Percentiles rank a stretch among this genome's conserved stretches.
Conservation (phyloP, 2,329 filamentous ascomycete species). For the Metarhizium album region DNA sequence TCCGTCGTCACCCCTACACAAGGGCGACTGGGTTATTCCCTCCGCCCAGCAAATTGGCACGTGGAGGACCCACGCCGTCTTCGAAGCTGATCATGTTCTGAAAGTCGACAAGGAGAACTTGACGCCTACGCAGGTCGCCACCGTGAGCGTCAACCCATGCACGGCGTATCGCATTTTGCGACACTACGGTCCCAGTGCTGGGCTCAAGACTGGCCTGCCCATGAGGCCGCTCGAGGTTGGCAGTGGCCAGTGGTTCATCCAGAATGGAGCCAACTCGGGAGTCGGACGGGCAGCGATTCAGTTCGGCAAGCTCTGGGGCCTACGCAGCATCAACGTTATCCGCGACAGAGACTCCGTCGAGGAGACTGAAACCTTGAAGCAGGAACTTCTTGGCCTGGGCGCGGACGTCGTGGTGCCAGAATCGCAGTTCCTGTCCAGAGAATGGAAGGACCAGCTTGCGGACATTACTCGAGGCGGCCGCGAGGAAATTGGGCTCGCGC, state of each 20-base stretch:
- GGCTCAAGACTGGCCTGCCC: slow-evolving; percentile 32
- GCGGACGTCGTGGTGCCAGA: slow-evolving; percentile 48
- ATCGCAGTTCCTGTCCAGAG: slow-evolving; percentile 40
- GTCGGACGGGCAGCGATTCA: slow-evolving; percentile 90
- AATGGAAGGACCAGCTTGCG: slow-evolving; percentile 50
- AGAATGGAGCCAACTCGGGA: slow-evolving; percentile 92
- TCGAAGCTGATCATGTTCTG: slow-evolving; percentile 46
- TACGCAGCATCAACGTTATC: slow-evolving; percentile 83
- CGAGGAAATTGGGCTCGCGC: slow-evolving; percentile 61
- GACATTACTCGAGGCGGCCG: slow-evolving; percentile 61
- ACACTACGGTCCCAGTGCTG: slow-evolving; percentile 52
- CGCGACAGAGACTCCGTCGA: slow-evolving; percentile 56
- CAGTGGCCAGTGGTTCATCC: slow-evolving; percentile 79
- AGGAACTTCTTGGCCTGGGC: slow-evolving; percentile 43
- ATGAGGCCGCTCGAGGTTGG: slow-evolving; percentile 34
- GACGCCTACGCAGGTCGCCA: slow-evolving; percentile 68
- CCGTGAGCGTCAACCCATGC: slow-evolving; percentile 84
- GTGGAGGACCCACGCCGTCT: slow-evolving; percentile 84
- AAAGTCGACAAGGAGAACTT: slow-evolving; percentile 63
- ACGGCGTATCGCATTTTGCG: slow-evolving; percentile 89
- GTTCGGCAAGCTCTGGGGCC: slow-evolving; percentile 73
- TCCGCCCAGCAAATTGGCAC: slow-evolving; percentile 76
- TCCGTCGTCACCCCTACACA: slow-evolving; percentile 40
- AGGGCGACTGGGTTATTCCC: slow-evolving; percentile 92
- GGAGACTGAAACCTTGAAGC: slow-evolving; percentile 49